Evolutionary conservation across 345 rosid species (phyloP).

Genomic region (Pelargonium nanum): DNA sequence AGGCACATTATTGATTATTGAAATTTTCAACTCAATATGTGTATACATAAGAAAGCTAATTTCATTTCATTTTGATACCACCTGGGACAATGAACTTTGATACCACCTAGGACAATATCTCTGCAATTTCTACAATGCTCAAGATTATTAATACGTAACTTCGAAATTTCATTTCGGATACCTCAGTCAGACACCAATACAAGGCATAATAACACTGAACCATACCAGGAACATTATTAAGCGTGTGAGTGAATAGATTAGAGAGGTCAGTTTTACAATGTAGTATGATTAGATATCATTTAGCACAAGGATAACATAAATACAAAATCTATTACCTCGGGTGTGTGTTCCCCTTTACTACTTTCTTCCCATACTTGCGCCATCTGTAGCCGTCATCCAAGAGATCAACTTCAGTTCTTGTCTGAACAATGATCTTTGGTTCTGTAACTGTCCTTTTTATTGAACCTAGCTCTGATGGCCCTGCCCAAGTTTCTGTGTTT

Average conservation of each 20-base stretch:
- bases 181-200: neutral
- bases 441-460: conserved; percentile 73
- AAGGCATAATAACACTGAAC: no score
- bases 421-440: conserved; percentile 14
- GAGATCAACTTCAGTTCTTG: neutral
- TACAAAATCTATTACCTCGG: neutral
- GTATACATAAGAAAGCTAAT: neutral
- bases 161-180: no score
- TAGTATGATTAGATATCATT: neutral
- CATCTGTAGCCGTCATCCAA: neutral
- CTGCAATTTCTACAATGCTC: no score
- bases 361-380: neutral
- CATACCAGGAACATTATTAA: neutral
- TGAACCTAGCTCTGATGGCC: conserved; percentile 30
- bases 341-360: neutral
- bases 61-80: no score
- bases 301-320: no score
- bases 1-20: neutral
- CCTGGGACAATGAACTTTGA: no score
- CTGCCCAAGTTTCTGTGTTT: conserved; percentile 30
- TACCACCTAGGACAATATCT: no score
- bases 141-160: no score
- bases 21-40: neutral
- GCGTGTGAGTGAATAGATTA: neutral
- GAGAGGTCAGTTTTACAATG: neutral